Evolutionary conservation across 2,329 filamentous ascomycete genomes (phyloP), one percentile per base, ranked within the genome.

Genomic region (Diaporthe destruens): DNA sequence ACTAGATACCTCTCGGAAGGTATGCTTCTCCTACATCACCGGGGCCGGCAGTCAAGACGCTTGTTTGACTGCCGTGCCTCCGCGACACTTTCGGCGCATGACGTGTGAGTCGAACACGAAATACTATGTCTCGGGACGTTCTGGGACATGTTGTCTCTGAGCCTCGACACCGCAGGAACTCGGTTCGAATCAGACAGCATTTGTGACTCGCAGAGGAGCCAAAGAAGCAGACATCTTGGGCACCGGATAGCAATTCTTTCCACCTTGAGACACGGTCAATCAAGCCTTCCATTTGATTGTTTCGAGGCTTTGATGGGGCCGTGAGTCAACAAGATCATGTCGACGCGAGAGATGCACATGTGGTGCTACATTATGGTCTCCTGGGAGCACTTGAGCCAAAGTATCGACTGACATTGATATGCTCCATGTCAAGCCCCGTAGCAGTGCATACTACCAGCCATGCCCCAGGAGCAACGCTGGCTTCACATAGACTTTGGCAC

Each of bases 61-160:
- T 49, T n/a, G n/a, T n/a, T n/a, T 7, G 2, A 18, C 29, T 23
- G 6, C 18, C 7, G 3, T 12, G 9, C 25, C 42, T 49, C 20
- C 25, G 49, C 3, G 42, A 44, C 6, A 47, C 32, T n/a, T 39
- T 39, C 8, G 32, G 25, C 32, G 39, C 16, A 53, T 25, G 32
- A 66, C n/a, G n/a, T 23, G 51, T 20, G 44, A 29, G 12, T 53
- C n/a, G 32, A 66, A 66, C 23, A 66, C 61, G 47, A 53, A 53
- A 39, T 7, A 39, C 18, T 49, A 20, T 66, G 47, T 66, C 61
- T 66, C 47, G 32, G 61, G 61, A 36, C n/a, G 39, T 66, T 29
- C n/a, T 53, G 32, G 47, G 47, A 66, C 47, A 53, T 11, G 11
- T 4, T 66, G 47, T 53, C 61, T 66, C 32, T 39, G 5, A 16